A percentile compares a stretch with the other conserved stretches of the same genome.
Conservation (phyloP, 2,329 filamentous ascomycete species). For the Tolypocladium pustulatum region DNA sequence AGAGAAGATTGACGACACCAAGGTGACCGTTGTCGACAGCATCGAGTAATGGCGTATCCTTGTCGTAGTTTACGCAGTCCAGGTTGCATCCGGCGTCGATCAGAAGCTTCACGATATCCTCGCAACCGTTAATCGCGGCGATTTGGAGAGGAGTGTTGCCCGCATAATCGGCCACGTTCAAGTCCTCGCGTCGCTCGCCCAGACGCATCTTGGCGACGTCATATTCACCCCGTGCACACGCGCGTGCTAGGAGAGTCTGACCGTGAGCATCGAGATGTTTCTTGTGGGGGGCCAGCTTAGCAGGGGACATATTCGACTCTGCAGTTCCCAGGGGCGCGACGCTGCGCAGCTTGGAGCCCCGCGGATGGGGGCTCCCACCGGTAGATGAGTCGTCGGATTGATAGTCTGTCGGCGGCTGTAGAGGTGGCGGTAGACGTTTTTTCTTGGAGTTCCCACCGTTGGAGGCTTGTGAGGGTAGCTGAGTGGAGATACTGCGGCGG, state of each 20-base stretch:
- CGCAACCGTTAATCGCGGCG: slow-evolving; percentile 76
- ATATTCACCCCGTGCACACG: slow-evolving; percentile 77
- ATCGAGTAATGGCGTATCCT: slow-evolving; percentile 89
- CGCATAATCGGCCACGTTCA: slow-evolving; percentile 85
- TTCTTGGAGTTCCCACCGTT: slow-evolving; percentile 51
- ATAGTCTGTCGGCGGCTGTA: slow-evolving; percentile 49
- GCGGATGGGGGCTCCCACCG: slow-evolving; percentile 48
- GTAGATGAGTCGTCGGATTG: slow-evolving; percentile 58
- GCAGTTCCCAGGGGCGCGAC: slow-evolving; percentile 45
- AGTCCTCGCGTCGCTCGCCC: slow-evolving; percentile 70
- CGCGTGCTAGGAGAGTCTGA: slow-evolving; percentile 80
- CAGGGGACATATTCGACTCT: slow-evolving; percentile 53
- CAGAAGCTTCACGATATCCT: slow-evolving; percentile 77
- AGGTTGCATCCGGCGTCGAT: slow-evolving; percentile 77
- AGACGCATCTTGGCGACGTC: slow-evolving; percentile 67
- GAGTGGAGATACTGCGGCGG: slow-evolving; percentile 54
- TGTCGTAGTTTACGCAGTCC: slow-evolving; percentile 68
- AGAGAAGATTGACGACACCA: slow-evolving; percentile 73
- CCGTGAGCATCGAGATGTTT: slow-evolving; percentile 89
- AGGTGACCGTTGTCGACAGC: slow-evolving; percentile 93
- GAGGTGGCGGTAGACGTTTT: slow-evolving; percentile 48
- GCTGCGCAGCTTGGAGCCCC: slow-evolving; percentile 46
- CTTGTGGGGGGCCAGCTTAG: slow-evolving; percentile 63
- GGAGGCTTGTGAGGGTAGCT: slow-evolving; percentile 43
- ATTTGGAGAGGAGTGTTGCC: slow-evolving; percentile 96